Conservation (phyloP, 1,284 basidiomycete genomes). For the Takashimella tepidaria region DNA sequence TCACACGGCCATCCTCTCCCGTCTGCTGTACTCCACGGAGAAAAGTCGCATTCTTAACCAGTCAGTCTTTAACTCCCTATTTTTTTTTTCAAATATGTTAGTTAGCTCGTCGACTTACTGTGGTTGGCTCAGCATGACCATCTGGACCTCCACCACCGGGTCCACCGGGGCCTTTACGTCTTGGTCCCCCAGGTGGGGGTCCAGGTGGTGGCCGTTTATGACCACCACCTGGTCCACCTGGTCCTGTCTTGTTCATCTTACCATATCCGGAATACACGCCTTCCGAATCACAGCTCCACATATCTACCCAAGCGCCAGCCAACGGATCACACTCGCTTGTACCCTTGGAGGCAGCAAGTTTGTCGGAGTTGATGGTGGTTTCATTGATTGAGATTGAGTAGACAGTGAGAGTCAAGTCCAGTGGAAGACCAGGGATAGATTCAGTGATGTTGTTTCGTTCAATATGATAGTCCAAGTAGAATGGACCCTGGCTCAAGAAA, state of each 20-base stretch:
- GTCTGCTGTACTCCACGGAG: constrained; percentile 23
- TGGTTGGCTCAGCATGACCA: constrained; percentile 6
- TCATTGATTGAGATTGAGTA: constrained; percentile 13
- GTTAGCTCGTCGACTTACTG: constrained; percentile 6
- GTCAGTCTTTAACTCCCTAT: not conserved
- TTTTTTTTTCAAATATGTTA: too few species aligned
- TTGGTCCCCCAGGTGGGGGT: constrained; percentile 6
- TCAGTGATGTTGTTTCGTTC: constrained; percentile 20
- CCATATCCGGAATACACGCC: constrained; percentile 19
- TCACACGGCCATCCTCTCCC: constrained; percentile 12
- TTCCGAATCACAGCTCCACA: constrained; percentile 17
- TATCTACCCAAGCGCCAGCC: constrained; percentile 17
- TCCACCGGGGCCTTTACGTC: constrained; percentile 7
- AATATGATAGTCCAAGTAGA: constrained; percentile 20
- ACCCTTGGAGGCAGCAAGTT: not conserved
- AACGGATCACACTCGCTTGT: constrained; percentile 12
- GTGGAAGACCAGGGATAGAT: constrained; percentile 12
- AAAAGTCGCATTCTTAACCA: constrained; percentile 23
- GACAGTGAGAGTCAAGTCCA: constrained; percentile 13
- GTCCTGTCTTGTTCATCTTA: constrained; percentile 3
- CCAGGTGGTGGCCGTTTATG: not conserved
- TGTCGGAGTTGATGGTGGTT: constrained; percentile 3
- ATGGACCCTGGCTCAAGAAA: constrained; percentile 16
- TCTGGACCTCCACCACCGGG: constrained; percentile 7
- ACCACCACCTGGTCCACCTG: constrained; percentile 3